Conservation (phyloP, 805 yeast genomes). For the Vanderwaltozyma polyspora region DNA sequence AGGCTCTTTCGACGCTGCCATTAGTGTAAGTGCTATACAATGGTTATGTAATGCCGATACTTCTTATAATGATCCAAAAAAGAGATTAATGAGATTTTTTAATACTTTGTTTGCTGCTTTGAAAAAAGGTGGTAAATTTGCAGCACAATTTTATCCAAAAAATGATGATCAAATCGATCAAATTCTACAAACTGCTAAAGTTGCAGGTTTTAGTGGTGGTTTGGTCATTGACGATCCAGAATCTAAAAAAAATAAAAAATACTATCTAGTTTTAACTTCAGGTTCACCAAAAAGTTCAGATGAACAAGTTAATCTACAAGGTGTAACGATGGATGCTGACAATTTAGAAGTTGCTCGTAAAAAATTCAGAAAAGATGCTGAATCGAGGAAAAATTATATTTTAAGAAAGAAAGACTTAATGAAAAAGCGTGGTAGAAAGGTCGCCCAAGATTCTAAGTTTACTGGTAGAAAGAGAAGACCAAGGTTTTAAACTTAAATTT, state of each 20-base stretch:
- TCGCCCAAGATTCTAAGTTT: conserved; percentile 82
- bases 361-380: conserved; percentile 35
- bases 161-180: conserved; percentile 75
- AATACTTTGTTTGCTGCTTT: conserved; percentile 77
- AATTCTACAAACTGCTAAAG: conserved; percentile 75
- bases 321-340: conserved; percentile 70
- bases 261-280: conserved; percentile 68
- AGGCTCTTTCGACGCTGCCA: conserved; percentile 94
- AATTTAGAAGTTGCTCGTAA: conserved; percentile 21
- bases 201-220: conserved; percentile 95
- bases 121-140: conserved; percentile 92
- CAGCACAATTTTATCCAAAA: conserved; percentile 92
- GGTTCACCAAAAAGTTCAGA: conserved; percentile 65
- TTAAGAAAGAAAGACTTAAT: conserved; percentile 85
- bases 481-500: conserved; percentile 33
- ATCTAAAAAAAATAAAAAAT: conserved; percentile 80
- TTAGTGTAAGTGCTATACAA: conserved; percentile 88
- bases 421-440: conserved; percentile 82
- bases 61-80: conserved; percentile 68
- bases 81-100: conserved; percentile 71
- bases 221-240: conserved; percentile 90
- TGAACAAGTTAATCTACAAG: conserved; percentile 61
- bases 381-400: conserved; percentile 71
- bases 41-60: conserved; percentile 97
- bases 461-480: conserved; percentile 78